Evolutionary conservation across 106 monocot species (phyloP).

Genomic region (Amphibolis antarctica): DNA sequence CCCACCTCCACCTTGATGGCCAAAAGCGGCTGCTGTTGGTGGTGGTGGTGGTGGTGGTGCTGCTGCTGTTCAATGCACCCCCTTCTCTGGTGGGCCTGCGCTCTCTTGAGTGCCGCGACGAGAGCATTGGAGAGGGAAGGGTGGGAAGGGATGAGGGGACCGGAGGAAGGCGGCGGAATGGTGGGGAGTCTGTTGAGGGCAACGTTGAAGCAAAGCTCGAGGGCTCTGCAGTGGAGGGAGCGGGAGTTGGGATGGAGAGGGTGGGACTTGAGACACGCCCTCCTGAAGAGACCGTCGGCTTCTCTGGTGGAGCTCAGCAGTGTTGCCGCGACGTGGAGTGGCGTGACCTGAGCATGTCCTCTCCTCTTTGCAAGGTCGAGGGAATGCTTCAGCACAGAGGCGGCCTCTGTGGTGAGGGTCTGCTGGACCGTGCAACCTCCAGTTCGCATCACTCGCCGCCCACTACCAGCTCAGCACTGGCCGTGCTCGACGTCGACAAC

Average conservation of each 20-base stretch:
- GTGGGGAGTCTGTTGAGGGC: constrained; percentile 89
- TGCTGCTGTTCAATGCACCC: constrained; percentile 78
- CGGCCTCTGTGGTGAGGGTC: constrained; percentile 86
- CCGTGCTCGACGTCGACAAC: neutral
- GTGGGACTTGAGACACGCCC: constrained; percentile 71
- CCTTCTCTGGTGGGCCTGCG: constrained; percentile 84
- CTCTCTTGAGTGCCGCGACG: constrained; percentile 88
- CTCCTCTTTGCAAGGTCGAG: constrained; percentile 56
- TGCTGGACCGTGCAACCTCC: constrained; percentile 69
- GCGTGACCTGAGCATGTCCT: constrained; percentile 91
- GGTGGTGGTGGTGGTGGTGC: constrained; percentile 32
- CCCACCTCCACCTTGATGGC: constrained; percentile 87
- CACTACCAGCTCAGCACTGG: too few species aligned
- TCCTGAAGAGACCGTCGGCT: constrained; percentile 35
- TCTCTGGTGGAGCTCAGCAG: constrained; percentile 48
- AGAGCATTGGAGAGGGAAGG: constrained; percentile 90
- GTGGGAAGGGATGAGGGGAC: constrained; percentile 29
- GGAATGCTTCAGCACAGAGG: constrained; percentile 69
- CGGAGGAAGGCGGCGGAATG: constrained; percentile 39
- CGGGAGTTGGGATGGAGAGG: constrained; percentile 45
- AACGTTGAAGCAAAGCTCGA: constrained; percentile 98
- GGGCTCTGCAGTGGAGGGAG: constrained; percentile 72
- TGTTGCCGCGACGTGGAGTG: constrained; percentile 79
- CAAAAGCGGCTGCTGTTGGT: constrained; percentile 50
- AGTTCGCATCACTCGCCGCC: constrained; percentile 47